A percentile compares a stretch with the other conserved stretches of the same genome.
Evolutionary conservation across 2,329 filamentous ascomycete species (phyloP).

Genomic region (Akanthomyces uredinophilus): DNA sequence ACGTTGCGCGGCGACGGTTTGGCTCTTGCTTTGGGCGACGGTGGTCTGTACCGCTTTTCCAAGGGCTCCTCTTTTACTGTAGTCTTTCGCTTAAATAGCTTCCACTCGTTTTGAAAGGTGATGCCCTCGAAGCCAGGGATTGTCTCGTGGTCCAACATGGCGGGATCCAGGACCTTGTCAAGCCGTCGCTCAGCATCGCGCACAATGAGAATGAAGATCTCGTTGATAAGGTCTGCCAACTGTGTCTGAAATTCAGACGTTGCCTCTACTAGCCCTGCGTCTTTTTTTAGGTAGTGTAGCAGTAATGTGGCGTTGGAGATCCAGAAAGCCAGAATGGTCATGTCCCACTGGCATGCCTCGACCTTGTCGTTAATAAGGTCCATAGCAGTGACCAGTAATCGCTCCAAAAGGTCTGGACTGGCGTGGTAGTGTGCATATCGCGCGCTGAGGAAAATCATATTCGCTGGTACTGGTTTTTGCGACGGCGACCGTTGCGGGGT

Average conservation of each 20-base stretch:
- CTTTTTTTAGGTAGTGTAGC: conserved; percentile 96
- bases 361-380: conserved; percentile 96
- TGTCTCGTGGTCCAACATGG: conserved; percentile 96
- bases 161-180: conserved; percentile 88
- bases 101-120: conserved; percentile 97
- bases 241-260: conserved; percentile 90
- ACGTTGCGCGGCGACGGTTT: conserved; percentile 93
- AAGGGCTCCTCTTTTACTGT: conserved; percentile 85
- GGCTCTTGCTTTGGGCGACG: conserved; percentile 86
- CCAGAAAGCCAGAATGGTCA: conserved; percentile 99
- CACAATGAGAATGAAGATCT: conserved; percentile 97
- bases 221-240: conserved; percentile 89
- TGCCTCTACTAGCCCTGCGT: conserved; percentile 70
- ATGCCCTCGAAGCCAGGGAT: conserved; percentile 97
- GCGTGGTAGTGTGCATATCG: conserved; percentile 96
- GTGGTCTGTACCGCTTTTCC: conserved; percentile 86
- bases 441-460: conserved; percentile 92
- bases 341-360: conserved; percentile 96
- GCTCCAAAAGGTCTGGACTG: conserved; percentile 74
- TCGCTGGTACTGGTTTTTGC: conserved; percentile 97
- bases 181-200: conserved; percentile 91
- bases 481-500: conserved; percentile 89
- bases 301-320: conserved; percentile 93
- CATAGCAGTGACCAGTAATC: conserved; percentile 79
- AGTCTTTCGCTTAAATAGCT: conserved; percentile 86